A percentile compares a stretch with the other conserved stretches of the same genome.
phyloP scores from a whole-genome alignment of 768 basidiomycete species.

The Collybiopsis luxurians region DNA sequence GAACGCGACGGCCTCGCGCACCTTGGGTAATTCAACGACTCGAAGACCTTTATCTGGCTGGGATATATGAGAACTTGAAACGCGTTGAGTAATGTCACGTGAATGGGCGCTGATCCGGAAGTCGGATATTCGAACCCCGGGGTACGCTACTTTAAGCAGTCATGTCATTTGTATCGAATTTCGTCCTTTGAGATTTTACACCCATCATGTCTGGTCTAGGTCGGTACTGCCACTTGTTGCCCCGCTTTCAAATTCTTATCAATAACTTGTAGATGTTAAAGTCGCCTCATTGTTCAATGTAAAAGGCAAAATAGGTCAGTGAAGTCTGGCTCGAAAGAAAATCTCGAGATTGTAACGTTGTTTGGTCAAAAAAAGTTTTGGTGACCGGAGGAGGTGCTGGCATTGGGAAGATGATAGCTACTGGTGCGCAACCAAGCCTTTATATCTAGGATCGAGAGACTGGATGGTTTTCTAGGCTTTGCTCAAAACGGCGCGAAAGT shows the following conservation, averaged over 20 bases:
- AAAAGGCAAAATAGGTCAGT: constrained; percentile 64
- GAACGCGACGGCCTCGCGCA: no score
- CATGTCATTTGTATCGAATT: no score
- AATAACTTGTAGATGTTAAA: constrained; percentile 41
- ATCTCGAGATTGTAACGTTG: neutral
- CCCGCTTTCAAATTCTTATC: neutral
- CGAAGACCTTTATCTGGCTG: no score
- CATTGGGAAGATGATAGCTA: constrained; percentile 82
- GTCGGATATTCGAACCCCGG: no score
- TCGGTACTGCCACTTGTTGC: neutral
- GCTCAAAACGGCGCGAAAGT: constrained; percentile 86
- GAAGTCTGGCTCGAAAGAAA: neutral
- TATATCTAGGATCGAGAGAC: neutral
- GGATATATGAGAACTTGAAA: no score
- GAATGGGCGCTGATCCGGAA: no score
- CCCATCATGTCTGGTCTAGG: constrained; percentile 3
- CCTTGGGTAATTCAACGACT: no score
- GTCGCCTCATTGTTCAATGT: constrained; percentile 60
- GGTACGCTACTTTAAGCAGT: no score
- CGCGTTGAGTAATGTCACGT: no score
- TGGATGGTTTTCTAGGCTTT: constrained; percentile 34
- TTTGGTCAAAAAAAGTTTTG: constrained; percentile 55
- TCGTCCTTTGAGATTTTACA: neutral
- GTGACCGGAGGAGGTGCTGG: constrained; percentile 85
- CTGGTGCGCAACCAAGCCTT: constrained; percentile 22